A percentile compares a stretch with the other conserved stretches of the same genome.
Evolutionary conservation across 768 basidiomycete genomes (phyloP).

Genomic region (Pulveroboletus frians): DNA sequence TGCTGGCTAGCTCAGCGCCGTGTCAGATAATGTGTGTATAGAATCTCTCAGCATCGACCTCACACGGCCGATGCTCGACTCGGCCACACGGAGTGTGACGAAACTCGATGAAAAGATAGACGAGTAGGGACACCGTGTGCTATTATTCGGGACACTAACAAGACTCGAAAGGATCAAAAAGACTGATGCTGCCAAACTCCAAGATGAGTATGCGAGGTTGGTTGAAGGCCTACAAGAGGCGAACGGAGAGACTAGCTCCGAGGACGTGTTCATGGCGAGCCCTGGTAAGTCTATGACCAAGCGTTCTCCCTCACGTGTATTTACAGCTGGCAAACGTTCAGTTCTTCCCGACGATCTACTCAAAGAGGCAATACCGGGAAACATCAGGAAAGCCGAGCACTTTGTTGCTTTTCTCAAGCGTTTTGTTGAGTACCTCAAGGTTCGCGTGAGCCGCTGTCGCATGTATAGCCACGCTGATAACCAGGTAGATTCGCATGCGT

Average conservation of each 20-base stretch:
- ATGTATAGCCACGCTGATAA: conserved; percentile 7
- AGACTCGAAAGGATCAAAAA: conserved; percentile 69
- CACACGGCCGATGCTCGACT: conserved; percentile 95
- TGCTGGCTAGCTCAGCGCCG: conserved; percentile 2
- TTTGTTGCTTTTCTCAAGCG: conserved; percentile 98
- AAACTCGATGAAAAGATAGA: conserved; percentile 90
- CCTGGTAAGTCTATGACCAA: conserved; percentile 53
- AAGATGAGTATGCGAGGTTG: conserved; percentile 93
- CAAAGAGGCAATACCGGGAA: conserved; percentile 94
- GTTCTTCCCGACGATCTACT: conserved; percentile 93
- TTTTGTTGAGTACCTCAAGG: conserved; percentile 98
- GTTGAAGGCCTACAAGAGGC: conserved; percentile 91
- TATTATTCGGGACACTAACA: conserved; percentile 3
- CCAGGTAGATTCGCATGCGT: conserved; percentile 88
- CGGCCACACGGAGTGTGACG: conserved; percentile 81
- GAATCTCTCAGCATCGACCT: conserved; percentile 97
- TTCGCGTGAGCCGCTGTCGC: conserved; percentile 23
- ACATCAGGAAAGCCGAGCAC: conserved; percentile 98
- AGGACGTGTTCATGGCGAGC: conserved; percentile 85
- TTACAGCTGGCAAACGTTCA: conserved; percentile 26
- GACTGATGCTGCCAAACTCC: conserved; percentile 88
- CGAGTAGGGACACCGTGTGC: conserved; percentile 53
- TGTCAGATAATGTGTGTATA: conserved; percentile 92
- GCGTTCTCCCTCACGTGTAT: neutral
- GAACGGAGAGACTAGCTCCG: conserved; percentile 47